Conservation (phyloP, 2,329 filamentous ascomycete species). For the Cercospora sojina region DNA sequence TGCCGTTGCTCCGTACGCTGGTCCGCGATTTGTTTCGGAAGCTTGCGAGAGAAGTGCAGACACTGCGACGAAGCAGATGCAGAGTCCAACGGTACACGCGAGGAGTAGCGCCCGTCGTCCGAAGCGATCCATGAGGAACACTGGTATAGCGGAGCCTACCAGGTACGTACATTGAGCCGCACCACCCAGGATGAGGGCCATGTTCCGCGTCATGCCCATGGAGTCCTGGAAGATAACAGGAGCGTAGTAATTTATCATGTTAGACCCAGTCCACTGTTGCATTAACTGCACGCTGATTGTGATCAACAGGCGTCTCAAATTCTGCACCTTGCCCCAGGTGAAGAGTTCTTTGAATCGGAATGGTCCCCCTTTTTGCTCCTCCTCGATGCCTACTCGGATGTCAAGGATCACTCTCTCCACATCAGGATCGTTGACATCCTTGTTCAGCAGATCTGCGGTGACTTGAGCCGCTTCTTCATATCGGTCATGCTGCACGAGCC, state of each 20-base stretch:
- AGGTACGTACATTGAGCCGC: not conserved
- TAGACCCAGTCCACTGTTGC: slow-evolving; percentile 59
- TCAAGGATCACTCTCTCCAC: slow-evolving; percentile 62
- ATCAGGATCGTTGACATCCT: slow-evolving; percentile 54
- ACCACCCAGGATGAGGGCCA: slow-evolving; percentile 44
- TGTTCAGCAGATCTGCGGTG: slow-evolving; percentile 52
- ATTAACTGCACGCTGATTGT: slow-evolving; percentile 60
- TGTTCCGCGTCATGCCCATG: slow-evolving; percentile 49
- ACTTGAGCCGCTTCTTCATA: slow-evolving; percentile 51
- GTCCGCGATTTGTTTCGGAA: slow-evolving; percentile 19
- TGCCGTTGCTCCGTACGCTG: slow-evolving; percentile 53
- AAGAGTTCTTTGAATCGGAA: slow-evolving; percentile 50
- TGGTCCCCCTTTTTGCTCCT: slow-evolving; percentile 2
- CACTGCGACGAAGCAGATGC: slow-evolving; percentile 53
- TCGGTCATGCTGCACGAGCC: slow-evolving; percentile 47
- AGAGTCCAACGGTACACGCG: slow-evolving; percentile 49
- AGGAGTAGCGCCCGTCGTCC: slow-evolving; percentile 48
- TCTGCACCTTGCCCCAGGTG: slow-evolving; percentile 63
- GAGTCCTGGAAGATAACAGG: slow-evolving; percentile 48
- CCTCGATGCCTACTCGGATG: slow-evolving; percentile 39
- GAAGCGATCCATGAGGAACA: slow-evolving; percentile 65
- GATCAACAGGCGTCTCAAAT: slow-evolving; percentile 63
- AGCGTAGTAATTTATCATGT: slow-evolving; percentile 48
- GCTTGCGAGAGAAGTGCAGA: slow-evolving; percentile 43
- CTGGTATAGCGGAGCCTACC: slow-evolving; percentile 25